phyloP scores from a whole-genome alignment of 495 filamentous ascomycete genomes.

The Trichoderma erinaceum region DNA sequence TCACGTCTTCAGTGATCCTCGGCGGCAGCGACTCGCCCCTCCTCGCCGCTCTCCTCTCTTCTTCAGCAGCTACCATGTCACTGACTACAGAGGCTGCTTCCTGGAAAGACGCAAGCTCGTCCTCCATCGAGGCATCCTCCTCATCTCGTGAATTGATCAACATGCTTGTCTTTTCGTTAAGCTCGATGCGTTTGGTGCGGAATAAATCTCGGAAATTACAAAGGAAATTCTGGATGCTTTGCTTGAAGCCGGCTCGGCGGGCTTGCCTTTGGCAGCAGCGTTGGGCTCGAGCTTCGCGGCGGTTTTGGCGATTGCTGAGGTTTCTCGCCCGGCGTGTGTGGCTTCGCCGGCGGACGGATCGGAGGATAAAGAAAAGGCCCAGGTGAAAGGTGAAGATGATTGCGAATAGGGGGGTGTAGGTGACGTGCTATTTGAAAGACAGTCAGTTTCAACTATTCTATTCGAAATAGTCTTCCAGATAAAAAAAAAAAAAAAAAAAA shows the following conservation, averaged over 20 bases:
- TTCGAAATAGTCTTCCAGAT: background rate
- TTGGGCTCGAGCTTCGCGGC: conserved; percentile 31
- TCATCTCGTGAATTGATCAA: conserved; percentile 25
- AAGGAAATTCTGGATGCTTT: conserved; percentile 22
- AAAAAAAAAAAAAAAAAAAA: background rate
- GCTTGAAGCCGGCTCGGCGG: conserved; percentile 35
- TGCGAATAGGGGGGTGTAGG: background rate
- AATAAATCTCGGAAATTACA: conserved; percentile 19
- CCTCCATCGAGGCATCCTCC: conserved; percentile 31
- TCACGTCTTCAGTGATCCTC: background rate
- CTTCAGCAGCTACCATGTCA: conserved; percentile 37
- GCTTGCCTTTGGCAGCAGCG: conserved; percentile 35
- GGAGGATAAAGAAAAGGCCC: background rate
- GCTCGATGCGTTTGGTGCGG: conserved; percentile 21
- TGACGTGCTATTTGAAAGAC: background rate
- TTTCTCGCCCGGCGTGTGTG: background rate
- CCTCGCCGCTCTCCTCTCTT: conserved; percentile 23
- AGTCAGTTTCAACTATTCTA: background rate
- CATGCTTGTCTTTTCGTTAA: conserved; percentile 35
- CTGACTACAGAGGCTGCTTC: conserved; percentile 38
- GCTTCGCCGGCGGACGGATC: conserved; percentile 6
- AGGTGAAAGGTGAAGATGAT: conserved; percentile 5
- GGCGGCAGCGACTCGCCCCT: conserved; percentile 31
- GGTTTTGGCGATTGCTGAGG: background rate
- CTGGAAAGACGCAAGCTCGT: conserved; percentile 42